Evolutionary conservation across 1,284 basidiomycete genomes (phyloP), one percentile per base, ranked within the genome.

Genomic region (Naganishia sp.): DNA sequence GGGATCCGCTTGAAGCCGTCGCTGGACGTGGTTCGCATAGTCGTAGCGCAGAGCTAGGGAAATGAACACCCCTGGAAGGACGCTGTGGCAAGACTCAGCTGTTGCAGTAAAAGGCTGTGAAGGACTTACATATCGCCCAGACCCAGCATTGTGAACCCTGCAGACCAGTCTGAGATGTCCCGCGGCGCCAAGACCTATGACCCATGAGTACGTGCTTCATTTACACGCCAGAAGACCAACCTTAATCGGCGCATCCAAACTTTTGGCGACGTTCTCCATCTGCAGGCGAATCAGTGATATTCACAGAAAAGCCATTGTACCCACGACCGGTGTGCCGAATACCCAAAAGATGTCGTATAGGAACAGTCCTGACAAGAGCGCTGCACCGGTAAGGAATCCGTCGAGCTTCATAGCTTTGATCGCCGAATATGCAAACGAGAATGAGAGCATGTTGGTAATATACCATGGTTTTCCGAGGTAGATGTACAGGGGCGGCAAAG

Each of bases 241-340:
- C 79, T 95, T 95, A 81, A 95, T 96, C 15, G 95, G 95, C n/a
- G 89, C 87, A 72, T 98, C 94, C 66, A 98, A 86, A 65, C 85
- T 88, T 43, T 89, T 94, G 1, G 95, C 95, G 0, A 98, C 95
- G 71, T 88, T 88, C 39, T 94, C 88, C 93, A 95, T 94, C 59
- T 61, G 69, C 39, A 7, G 23, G 1, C 10, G 53, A 10, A 65
- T 65, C 9, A 44, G 45, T 25, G 39, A 28, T n/a, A 13, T 43
- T 45, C 6, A 6, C 15, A n/a, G 42, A n/a, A 6, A 48, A 5
- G 21, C 21, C 36, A 25, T 31, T 13, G 25, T 13, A 65, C 63
- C 49, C 18, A 64, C 69, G 39, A 75, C 68, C 23, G 70, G 66
- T 0, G 88, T 89, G 33, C 88, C 88, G 75, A 90, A 91, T 18